Evolutionary conservation across 164 flowering plant genomes (phyloP), one percentile per base, ranked within the genome.

Genomic region (Aristolochia contorta): DNA sequence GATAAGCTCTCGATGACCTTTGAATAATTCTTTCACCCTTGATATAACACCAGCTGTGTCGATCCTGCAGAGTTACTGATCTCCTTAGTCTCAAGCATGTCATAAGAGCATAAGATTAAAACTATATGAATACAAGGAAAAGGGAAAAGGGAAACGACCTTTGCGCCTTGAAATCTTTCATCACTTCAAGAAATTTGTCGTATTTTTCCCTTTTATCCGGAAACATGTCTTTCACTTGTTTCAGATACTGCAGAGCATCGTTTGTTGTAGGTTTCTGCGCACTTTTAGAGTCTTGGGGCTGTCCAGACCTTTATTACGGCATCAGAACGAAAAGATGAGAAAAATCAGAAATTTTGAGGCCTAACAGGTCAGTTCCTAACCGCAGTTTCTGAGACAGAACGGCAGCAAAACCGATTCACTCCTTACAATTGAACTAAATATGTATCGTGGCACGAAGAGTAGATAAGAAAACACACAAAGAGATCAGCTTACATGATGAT

Each of bases 151-250:
- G 45, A 3, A 15, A 67, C 47, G 46, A 90, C 97, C 96, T 88
- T 74, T 83, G 86, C 51, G 88, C 80, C 80, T 86, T 87, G 67
- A 88, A 94, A 67, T 82, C 90, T 75, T 84, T 91, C 97, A 94
- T 89, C 33, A 94, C 86, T 69, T 91, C 94, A 60, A 87, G 82
- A 62, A 94, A 94, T 24, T 87, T 86, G 32, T 87, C 86, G 59
- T 91, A 91, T 66, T 77, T 87, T 3, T 79, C 89, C 69, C 70
- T 77, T 48, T 74, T 76, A 60, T 91, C 91, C 57, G 82, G 87
- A 75, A 87, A 91, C 37, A 79, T 79, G 37, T 84, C 92, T 70
- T 82, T 89, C 62, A 91, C 96, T 3, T 78, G 77, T 69, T 85
- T 91, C 22, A 91, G 87, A 80, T 89, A 94, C 3, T 82, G 65